A percentile compares a stretch with the other conserved stretches of the same genome.
Conservation (phyloP, 495 filamentous ascomycete species). For the Hyaloscypha bicolor region DNA sequence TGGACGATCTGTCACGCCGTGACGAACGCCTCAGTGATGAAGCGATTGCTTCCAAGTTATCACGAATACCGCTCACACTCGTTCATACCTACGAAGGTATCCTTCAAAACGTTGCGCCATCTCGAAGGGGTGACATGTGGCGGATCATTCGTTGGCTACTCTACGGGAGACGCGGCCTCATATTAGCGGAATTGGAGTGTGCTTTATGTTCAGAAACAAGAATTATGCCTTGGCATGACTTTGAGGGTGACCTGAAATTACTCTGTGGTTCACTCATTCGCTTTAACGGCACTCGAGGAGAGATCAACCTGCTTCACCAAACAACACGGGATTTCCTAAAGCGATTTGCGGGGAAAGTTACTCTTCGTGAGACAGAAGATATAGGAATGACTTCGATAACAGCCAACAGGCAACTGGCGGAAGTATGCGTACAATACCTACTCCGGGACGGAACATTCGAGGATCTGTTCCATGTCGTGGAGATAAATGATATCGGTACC, state of each 20-base stretch:
- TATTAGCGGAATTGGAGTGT: constrained; percentile 3
- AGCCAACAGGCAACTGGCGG: neutral
- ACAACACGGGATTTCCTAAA: constrained; percentile 15
- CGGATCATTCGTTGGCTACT: constrained; percentile 12
- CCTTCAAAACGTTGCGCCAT: constrained; percentile 4
- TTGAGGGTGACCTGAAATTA: constrained; percentile 3
- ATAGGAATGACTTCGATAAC: neutral
- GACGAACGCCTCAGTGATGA: constrained; percentile 14
- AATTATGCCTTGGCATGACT: constrained; percentile 15
- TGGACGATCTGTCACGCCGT: constrained; percentile 15
- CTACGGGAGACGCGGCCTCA: constrained; percentile 1
- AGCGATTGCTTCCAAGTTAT: neutral
- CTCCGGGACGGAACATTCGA: constrained; percentile 6
- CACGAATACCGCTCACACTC: constrained; percentile 11
- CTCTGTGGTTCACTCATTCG: constrained; percentile 16
- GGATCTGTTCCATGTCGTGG: neutral
- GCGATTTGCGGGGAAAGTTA: neutral
- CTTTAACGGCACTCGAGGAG: neutral
- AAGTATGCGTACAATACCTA: constrained; percentile 10
- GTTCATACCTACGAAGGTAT: constrained; percentile 11
- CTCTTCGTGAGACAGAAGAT: neutral
- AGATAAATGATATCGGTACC: neutral
- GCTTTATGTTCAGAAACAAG: constrained; percentile 11
- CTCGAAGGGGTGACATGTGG: constrained; percentile 16
- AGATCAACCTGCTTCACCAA: constrained; percentile 12